Evolutionary conservation across 148 eudicot species (phyloP), one percentile per base, ranked within the genome.

Genomic region (Nyssa sinensis): DNA sequence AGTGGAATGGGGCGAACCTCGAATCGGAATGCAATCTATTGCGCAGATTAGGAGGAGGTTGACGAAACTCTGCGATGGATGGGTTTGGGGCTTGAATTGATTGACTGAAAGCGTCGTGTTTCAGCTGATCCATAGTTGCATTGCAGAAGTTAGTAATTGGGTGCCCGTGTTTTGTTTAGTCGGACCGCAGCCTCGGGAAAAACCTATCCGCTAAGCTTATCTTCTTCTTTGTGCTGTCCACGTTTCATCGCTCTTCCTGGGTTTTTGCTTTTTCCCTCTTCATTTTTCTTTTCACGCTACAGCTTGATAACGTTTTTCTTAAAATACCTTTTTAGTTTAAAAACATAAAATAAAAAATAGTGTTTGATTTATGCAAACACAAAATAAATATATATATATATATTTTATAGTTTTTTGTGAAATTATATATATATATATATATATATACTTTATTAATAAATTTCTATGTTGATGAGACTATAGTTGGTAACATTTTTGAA

Each of bases 91-190:
- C 21, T 25, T 59, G 74, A 27, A 59, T 16, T 31, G 65, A 59
- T 71, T 71, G 74, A 27, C 55, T 28, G 25, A 59, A 59, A 3
- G 49, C 12, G 17, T 59, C 65, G 33, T 71, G 32, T 21, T 71
- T 59, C 5, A 71, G 49, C 9, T 71, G 74, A 37, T 71, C 74
- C 74, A 71, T 71, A 23, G 64, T 34, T 2, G n/a, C 41, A 70
- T 70, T 49, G 28, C 33, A 67, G 30, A 67, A 9, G 3, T 0
- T n/a, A 12, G 4, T 17, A 53, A 8, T 30, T 34, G 33, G 2
- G 12, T 25, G 60, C n/a, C 3, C 16, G 51, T 21, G 19, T 55
- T 55, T 1, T 24, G 23, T 19, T 55, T 19, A n/a, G n/a, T n/a
- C n/a, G n/a, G 59, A 19, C 24, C 24, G 59, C 21, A 55, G 8